Evolutionary conservation across 495 filamentous ascomycete genomes (phyloP).

Genomic region (Lophiostoma macrostomum): DNA sequence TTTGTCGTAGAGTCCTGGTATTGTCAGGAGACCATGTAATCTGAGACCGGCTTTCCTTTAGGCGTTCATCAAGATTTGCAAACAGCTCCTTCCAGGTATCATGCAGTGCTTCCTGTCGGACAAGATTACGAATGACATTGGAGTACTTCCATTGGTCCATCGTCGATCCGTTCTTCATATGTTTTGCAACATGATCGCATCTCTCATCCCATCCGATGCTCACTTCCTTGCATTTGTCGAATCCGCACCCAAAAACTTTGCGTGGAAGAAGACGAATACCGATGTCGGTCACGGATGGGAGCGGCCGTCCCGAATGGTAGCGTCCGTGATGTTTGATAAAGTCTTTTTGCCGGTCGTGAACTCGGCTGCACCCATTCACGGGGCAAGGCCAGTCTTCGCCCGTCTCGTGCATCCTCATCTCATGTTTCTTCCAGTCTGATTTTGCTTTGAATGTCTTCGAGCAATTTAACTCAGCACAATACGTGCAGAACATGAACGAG

Average conservation of each 20-base stretch:
- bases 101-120: slow-evolving; percentile 27
- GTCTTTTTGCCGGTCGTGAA: slow-evolving; percentile 30
- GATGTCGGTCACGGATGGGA: slow-evolving; percentile 24
- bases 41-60: slow-evolving; percentile 21
- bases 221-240: slow-evolving; percentile 30
- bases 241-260: slow-evolving; percentile 31
- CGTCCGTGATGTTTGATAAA: slow-evolving; percentile 25
- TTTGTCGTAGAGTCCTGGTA: slow-evolving; percentile 25
- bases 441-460: slow-evolving; percentile 28
- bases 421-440: slow-evolving; percentile 32
- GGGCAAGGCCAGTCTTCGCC: slow-evolving; percentile 28
- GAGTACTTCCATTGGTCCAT: slow-evolving; percentile 31
- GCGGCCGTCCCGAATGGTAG: slow-evolving; percentile 21
- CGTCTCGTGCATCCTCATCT: slow-evolving; percentile 31
- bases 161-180: slow-evolving; percentile 27
- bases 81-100: slow-evolving; percentile 30
- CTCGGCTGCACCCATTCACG: slow-evolving; percentile 18
- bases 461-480: slow-evolving; percentile 19
- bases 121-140: slow-evolving; percentile 32
- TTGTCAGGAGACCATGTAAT: slow-evolving; percentile 30
- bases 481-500: slow-evolving; percentile 29
- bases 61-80: slow-evolving; percentile 14
- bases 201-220: slow-evolving; percentile 31
- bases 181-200: slow-evolving; percentile 31
- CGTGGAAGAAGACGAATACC: slow-evolving; percentile 17